Evolutionary conservation across 495 filamentous ascomycete species (phyloP).

Genomic region (Talaromyces ruber): DNA sequence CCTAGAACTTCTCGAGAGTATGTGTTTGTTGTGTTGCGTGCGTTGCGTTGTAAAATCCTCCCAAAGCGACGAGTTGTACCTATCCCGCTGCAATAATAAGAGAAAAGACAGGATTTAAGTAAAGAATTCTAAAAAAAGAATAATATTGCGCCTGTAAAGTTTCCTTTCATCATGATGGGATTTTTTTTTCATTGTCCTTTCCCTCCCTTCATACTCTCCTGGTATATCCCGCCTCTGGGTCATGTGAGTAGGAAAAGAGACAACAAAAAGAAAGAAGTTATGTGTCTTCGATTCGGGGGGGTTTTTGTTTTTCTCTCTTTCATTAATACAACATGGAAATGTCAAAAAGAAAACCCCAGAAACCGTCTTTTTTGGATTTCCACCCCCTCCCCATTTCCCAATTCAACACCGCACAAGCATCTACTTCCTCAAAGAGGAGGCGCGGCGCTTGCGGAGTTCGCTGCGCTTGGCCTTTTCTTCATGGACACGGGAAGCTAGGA

Average conservation of each 20-base stretch:
- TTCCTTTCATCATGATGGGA: not conserved
- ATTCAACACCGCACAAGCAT: conserved; percentile 12
- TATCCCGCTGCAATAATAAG: not conserved
- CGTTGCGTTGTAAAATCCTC: not conserved
- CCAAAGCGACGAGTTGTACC: not conserved
- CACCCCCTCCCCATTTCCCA: not conserved
- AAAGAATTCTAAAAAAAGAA: conserved; percentile 5
- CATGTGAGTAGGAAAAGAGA: conserved; percentile 1
- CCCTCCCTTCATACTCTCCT: not conserved
- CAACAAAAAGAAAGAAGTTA: conserved; percentile 6
- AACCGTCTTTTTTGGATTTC: conserved; percentile 1
- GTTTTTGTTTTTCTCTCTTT: not conserved
- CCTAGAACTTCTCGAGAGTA: not conserved
- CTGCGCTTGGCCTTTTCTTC: conserved; percentile 89
- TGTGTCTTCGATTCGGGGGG: not conserved
- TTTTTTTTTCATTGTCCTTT: not conserved
- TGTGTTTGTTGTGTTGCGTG: not conserved
- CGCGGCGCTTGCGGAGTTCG: conserved; percentile 89
- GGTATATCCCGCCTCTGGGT: not conserved
- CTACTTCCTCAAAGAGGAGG: conserved; percentile 93
- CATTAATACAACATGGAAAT: conserved; percentile 1
- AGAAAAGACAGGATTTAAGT: not conserved
- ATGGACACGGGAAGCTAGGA: conserved; percentile 88
- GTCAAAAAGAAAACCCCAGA: not conserved
- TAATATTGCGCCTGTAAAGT: conserved; percentile 1